These are phyloP conservation scores for Pichia pseudocactophila DNA, from an alignment of 805 yeast species.

Conservation along the genomic window DNA sequence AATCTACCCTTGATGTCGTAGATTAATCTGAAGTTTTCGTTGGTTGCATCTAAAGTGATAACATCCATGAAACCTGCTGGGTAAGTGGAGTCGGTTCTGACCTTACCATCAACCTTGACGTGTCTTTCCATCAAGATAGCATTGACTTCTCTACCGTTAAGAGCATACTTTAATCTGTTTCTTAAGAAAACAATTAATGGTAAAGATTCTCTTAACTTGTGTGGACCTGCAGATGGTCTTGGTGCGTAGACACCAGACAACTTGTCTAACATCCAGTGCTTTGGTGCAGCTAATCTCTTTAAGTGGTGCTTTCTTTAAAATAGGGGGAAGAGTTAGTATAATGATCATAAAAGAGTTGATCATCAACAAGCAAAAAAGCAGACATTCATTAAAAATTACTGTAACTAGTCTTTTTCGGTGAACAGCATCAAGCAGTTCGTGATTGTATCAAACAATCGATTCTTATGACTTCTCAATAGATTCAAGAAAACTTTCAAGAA, in stretches of 20 bases:
- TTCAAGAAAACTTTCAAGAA: not conserved
- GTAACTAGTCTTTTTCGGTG: conserved; percentile 7
- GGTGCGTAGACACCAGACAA: conserved; percentile 99
- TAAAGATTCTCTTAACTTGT: conserved; percentile 95
- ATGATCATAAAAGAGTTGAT: not conserved
- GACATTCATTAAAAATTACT: conserved; percentile 2
- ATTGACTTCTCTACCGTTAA: conserved; percentile 98
- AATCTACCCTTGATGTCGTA: conserved; percentile 99
- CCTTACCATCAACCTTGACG: conserved; percentile 98
- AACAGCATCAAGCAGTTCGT: not conserved
- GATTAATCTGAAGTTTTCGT: conserved; percentile 98
- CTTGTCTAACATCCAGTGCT: conserved; percentile 99
- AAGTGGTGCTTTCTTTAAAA: conserved; percentile 85
- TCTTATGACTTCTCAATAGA: not conserved
- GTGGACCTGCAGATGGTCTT: conserved; percentile 99
- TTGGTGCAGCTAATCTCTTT: conserved; percentile 99
- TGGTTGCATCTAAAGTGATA: conserved; percentile 93
- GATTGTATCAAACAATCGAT: not conserved
- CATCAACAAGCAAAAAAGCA: not conserved
- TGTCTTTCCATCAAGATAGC: conserved; percentile 98
- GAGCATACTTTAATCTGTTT: conserved; percentile 98
- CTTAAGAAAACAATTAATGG: conserved; percentile 95
- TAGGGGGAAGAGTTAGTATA: not conserved
- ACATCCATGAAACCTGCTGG: conserved; percentile 99
- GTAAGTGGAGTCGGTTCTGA: conserved; percentile 97